Evolutionary conservation across 1,139 yeast genomes (phyloP).

Genomic region (Saccharomyces pastorianus): DNA sequence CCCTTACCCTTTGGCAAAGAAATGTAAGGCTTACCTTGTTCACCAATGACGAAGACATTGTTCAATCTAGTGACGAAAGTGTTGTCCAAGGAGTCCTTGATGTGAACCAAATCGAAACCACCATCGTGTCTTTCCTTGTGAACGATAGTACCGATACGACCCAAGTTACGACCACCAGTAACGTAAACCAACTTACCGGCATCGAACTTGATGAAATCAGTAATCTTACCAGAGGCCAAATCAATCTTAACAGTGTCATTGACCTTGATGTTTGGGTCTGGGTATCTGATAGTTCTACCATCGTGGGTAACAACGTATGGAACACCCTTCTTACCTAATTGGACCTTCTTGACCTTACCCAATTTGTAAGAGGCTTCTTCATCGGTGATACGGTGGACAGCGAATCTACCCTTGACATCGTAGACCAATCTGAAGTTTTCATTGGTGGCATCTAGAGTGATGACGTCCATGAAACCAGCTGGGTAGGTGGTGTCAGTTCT

Average conservation of each 20-base stretch:
- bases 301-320: conserved; percentile 98
- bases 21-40: conserved; percentile 94
- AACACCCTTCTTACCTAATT: conserved; percentile 95
- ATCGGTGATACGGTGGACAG: conserved; percentile 97
- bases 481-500: conserved; percentile 99
- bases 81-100: conserved; percentile 96
- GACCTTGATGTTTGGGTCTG: conserved; percentile 92
- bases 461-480: conserved; percentile 99
- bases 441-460: conserved; percentile 93
- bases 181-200: conserved; percentile 94
- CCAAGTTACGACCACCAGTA: conserved; percentile 99
- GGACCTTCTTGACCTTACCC: conserved; percentile 95
- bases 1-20: conserved; percentile 99
- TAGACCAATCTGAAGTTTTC: conserved; percentile 98
- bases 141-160: conserved; percentile 95
- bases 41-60: conserved; percentile 97
- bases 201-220: conserved; percentile 88
- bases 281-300: conserved; percentile 99
- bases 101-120: conserved; percentile 98
- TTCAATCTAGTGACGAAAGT: conserved; percentile 95
- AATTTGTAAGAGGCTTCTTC: conserved; percentile 98
- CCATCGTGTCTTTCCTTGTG: conserved; percentile 99
- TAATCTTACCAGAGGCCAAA: conserved; percentile 89
- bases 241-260: conserved; percentile 97
- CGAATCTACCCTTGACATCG: conserved; percentile 97